phyloP scores from a whole-genome alignment of 2,329 filamentous ascomycete species.

The Cercospora nicotianae region DNA sequence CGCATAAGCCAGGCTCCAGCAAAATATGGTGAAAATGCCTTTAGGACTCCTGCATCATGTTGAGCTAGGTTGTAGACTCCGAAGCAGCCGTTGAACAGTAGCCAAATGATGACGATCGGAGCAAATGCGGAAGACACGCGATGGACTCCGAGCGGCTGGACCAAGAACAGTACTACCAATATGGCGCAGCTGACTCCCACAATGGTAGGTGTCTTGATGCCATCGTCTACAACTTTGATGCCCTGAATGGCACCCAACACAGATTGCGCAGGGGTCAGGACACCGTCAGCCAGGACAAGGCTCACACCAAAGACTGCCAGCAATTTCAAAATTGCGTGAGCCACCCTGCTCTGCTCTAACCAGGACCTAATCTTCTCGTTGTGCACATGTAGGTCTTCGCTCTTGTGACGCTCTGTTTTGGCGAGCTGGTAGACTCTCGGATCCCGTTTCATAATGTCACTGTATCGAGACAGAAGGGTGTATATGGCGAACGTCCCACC shows the following conservation, averaged over 20 bases:
- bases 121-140: constrained; percentile 63
- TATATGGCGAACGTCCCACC: constrained; percentile 70
- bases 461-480: constrained; percentile 61
- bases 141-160: constrained; percentile 41
- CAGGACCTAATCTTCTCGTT: constrained; percentile 56
- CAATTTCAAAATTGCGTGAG: constrained; percentile 57
- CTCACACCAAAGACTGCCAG: constrained; percentile 65
- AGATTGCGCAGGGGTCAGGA: constrained; percentile 69
- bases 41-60: constrained; percentile 52
- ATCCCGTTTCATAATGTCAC: constrained; percentile 60
- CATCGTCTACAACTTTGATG: constrained; percentile 56
- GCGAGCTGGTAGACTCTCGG: constrained; percentile 56
- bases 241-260: constrained; percentile 66
- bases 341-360: constrained; percentile 57
- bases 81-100: constrained; percentile 62
- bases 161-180: constrained; percentile 47
- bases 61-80: constrained; percentile 59
- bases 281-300: constrained; percentile 65
- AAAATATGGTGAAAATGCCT: constrained; percentile 56
- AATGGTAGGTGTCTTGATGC: constrained; percentile 58
- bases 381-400: constrained; percentile 55
- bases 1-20: constrained; percentile 61
- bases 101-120: constrained; percentile 65
- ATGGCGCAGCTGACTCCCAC: constrained; percentile 65
- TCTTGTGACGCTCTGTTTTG: constrained; percentile 59